These are phyloP conservation scores for Dactylellina leptospora DNA, from an alignment of 2,329 filamentous ascomycete species.

Conservation along the genomic window DNA sequence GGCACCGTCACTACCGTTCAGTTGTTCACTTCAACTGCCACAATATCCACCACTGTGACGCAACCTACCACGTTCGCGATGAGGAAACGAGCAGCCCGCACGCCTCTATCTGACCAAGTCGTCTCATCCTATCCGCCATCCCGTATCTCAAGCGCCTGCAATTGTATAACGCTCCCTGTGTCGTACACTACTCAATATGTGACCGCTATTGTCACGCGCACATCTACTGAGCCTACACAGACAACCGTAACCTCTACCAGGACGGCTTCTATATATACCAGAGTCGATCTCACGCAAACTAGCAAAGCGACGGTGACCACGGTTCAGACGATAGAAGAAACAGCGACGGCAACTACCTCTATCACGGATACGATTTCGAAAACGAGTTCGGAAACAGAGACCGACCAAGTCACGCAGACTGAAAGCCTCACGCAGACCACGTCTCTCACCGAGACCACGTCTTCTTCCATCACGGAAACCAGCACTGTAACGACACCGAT, in stretches of 20 bases:
- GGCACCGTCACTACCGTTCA: constrained; percentile 5
- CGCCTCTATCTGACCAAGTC: constrained; percentile 8
- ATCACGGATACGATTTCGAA: constrained; percentile 8
- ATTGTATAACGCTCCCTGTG: constrained; percentile 18
- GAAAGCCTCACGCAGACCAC: constrained; percentile 17
- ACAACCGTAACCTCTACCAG: constrained; percentile 1
- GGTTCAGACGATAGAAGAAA: not conserved
- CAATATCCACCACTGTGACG: not conserved
- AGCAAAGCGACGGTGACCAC: constrained; percentile 2
- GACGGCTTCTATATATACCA: not conserved
- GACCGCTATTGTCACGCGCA: constrained; percentile 1
- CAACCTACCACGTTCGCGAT: not conserved
- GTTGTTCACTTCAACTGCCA: constrained; percentile 19
- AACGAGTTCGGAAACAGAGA: constrained; percentile 21
- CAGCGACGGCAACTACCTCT: constrained; percentile 7
- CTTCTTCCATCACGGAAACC: constrained; percentile 8
- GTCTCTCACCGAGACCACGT: not conserved
- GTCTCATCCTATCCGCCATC: constrained; percentile 27
- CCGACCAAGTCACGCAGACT: not conserved
- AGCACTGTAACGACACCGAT: not conserved
- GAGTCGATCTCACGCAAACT: constrained; percentile 2
- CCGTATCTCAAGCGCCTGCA: constrained; percentile 28
- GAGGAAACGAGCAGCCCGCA: constrained; percentile 2
- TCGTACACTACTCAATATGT: constrained; percentile 6
- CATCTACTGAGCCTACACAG: constrained; percentile 1